These are phyloP conservation scores for Gentiana straminea DNA, from an alignment of 257 asterid species.

Conservation along the genomic window DNA sequence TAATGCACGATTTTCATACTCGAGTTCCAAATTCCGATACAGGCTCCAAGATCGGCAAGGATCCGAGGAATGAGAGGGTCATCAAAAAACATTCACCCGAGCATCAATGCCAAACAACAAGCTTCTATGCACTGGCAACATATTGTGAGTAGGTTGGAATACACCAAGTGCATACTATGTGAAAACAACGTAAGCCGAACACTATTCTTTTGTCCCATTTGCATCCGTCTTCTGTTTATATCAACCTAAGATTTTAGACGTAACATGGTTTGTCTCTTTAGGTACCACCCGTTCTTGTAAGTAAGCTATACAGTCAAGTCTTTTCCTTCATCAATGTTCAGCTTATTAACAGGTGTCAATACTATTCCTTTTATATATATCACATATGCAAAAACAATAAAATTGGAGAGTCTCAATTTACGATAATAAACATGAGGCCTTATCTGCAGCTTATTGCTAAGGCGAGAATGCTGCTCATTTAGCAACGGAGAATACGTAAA, in stretches of 20 bases:
- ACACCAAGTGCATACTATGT: slow-evolving; percentile 51
- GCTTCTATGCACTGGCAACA: slow-evolving; percentile 78
- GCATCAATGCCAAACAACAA: slow-evolving; percentile 53
- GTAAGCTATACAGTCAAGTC: slow-evolving; percentile 80
- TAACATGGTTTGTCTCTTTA: slow-evolving; percentile 20
- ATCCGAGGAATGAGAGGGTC: slow-evolving; percentile 65
- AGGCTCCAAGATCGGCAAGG: slow-evolving; percentile 90
- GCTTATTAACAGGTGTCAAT: slow-evolving; percentile 74
- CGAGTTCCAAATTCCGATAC: slow-evolving; percentile 20
- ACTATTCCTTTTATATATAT: too few species aligned
- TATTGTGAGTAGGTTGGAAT: slow-evolving; percentile 58
- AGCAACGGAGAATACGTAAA: slow-evolving; percentile 92
- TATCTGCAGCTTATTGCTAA: slow-evolving; percentile 62
- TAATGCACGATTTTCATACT: slow-evolving; percentile 8
- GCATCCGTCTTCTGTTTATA: slow-evolving; percentile 10
- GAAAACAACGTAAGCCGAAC: slow-evolving; percentile 49
- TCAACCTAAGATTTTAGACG: slow-evolving; percentile 1
- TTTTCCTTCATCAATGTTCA: slow-evolving; percentile 94
- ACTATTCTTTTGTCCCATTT: slow-evolving; percentile 2
- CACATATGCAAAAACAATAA: too few species aligned
- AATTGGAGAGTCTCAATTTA: too few species aligned
- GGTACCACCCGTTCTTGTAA: slow-evolving; percentile 63
- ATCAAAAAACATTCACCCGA: slow-evolving; percentile 56
- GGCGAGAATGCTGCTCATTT: slow-evolving; percentile 95
- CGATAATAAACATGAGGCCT: slow-evolving; percentile 4